Evolutionary conservation across 1,139 yeast species (phyloP).

Genomic region (Geotrichum cucujoidarum): DNA sequence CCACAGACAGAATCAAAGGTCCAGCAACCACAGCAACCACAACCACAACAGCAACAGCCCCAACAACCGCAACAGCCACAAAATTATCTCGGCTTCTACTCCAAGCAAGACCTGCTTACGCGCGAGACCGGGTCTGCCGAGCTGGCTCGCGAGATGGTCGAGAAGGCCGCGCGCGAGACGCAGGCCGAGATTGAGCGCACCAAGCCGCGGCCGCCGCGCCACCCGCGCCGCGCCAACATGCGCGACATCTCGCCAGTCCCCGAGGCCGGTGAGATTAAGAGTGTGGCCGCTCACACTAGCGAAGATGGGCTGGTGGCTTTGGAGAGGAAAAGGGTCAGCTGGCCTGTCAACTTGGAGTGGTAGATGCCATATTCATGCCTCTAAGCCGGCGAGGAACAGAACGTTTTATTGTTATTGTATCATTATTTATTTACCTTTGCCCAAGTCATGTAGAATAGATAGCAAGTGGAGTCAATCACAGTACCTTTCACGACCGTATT

Average conservation of each 20-base stretch:
- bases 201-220: not conserved
- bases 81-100: constrained; percentile 8
- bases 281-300: too few relatives aligned
- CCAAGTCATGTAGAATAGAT: too few relatives aligned
- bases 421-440: too few relatives aligned
- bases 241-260: not conserved
- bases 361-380: not conserved
- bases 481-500: too few relatives aligned
- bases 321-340: constrained; percentile 5
- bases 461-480: too few relatives aligned
- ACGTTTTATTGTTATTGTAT: too few relatives aligned
- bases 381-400: too few relatives aligned
- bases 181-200: not conserved
- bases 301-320: too few relatives aligned
- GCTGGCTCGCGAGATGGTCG: not conserved
- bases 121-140: constrained; percentile 1
- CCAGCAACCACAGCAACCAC: not conserved
- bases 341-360: constrained; percentile 14
- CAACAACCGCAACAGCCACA: not conserved
- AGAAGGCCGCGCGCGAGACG: not conserved
- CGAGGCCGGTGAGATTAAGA: too few relatives aligned
- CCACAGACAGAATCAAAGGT: too few relatives aligned
- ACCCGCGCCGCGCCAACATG: not conserved
- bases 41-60: not conserved
- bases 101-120: constrained; percentile 5